A percentile compares a stretch with the other conserved stretches of the same genome.
Conservation (phyloP, 2,329 filamentous ascomycete genomes). For the Sarocladium strictum region DNA sequence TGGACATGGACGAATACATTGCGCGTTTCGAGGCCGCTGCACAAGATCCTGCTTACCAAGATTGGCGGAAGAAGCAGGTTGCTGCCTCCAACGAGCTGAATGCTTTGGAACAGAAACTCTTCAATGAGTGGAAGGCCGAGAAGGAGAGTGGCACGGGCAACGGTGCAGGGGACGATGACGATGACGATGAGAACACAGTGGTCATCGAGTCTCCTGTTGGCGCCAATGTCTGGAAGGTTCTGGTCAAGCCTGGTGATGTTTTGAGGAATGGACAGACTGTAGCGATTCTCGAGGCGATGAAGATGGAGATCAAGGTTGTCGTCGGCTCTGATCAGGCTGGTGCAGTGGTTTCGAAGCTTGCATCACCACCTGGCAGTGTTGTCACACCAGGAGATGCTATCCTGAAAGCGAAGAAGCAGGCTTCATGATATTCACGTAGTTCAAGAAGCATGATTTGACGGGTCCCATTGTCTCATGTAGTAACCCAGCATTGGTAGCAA, state of each 20-base stretch:
- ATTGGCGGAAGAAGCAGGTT: conserved; percentile 15
- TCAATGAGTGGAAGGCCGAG: conserved; percentile 23
- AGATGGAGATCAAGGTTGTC: conserved; percentile 35
- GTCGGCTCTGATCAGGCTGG: neutral
- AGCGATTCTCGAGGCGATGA: conserved; percentile 50
- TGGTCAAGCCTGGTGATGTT: conserved; percentile 33
- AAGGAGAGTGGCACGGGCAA: conserved; percentile 16
- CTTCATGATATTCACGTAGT: neutral
- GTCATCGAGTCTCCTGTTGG: conserved; percentile 36
- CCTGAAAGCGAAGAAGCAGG: neutral
- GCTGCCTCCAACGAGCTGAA: conserved; percentile 14
- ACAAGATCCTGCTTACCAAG: conserved; percentile 15
- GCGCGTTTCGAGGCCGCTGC: conserved; percentile 15
- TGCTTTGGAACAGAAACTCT: conserved; percentile 20
- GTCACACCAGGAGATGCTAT: neutral
- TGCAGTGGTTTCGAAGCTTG: neutral
- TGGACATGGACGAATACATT: conserved; percentile 24
- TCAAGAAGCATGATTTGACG: too few species aligned
- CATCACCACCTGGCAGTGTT: neutral
- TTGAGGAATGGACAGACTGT: conserved; percentile 36
- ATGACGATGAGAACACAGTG: conserved; percentile 19
- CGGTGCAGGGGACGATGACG: conserved; percentile 13
- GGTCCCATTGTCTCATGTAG: too few species aligned
- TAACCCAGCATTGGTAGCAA: too few species aligned
- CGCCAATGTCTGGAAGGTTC: conserved; percentile 50